Evolutionary conservation across 1,139 yeast species (phyloP), one percentile per base, ranked within the genome.

Genomic region (Geotrichum candidum): DNA sequence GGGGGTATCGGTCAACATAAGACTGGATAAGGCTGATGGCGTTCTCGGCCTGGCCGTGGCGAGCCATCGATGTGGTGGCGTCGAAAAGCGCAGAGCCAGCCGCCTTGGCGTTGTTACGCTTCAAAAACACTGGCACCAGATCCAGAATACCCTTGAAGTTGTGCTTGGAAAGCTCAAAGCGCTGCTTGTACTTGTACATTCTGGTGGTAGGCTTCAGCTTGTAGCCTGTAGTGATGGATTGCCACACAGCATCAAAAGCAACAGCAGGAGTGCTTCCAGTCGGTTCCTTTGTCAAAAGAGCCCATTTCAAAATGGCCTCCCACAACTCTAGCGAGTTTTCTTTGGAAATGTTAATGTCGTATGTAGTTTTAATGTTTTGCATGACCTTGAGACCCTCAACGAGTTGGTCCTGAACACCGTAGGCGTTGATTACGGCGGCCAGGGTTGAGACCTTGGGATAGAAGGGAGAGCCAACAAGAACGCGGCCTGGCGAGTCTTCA

Each of bases 361-460:
- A 73, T 31, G 52, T 54, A 10, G 57, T 57, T 18, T 63, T 65
- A 59, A 74, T 55, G 56, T 60, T 61, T 56, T 68, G 67, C 60
- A 69, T 66, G 9, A 67, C 59, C 31, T 63, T 63, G 35, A 72
- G 61, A 13, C 76, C 78, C 23, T 68, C 71, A 3, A 61, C 63
- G 13, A 73, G 62, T 50, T 65, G 63, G 51, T 65, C 67, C 58
- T 70, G 70, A 64, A 66, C 64, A 2, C 72, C 73, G 62, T 67
- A 74, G 3, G 73, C 71, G 51, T 73, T 68, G n/a, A 73, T 62
- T 23, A 76, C 65, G 10, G 76, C 67, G 5, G 68, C 60, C 13
- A 74, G 64, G 3, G 77, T 69, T 15, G 71, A 63, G 6, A 63
- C 25, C 13, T 60, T 62, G 9, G 78, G 76, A 60, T 67, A 67